Evolutionary conservation across 108 stramenopile species (phyloP), one percentile per base, ranked within the genome.

Genomic region (Pseudonitzschia multiseries): DNA sequence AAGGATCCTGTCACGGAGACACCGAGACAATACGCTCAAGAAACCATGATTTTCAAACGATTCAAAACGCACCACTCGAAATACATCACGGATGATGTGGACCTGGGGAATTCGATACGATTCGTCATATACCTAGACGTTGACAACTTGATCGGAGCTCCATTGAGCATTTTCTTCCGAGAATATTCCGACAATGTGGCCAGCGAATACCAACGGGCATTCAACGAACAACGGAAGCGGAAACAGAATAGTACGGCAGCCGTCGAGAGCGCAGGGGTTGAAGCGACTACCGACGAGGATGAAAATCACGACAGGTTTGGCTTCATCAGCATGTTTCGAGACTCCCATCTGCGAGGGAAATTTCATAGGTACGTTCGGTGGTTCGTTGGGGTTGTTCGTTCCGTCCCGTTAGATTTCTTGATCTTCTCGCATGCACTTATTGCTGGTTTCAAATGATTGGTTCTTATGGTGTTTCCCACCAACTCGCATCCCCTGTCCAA

Each of bases 31-130:
- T 67, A 67, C 0, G 21, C 22, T 15, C 66, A 67, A 50, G 26
- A 22, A 29, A 46, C 43, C 4, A 67, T 67, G 66, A 48, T 67
- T 9, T 67, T 67, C 44, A 67, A 67, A 29, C 42, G 66, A 46
- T 67, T 67, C 66, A 67, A 67, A 21, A 67, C 66, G 0, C 66
- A 67, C 43, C 66, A 67, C 42, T 32, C 66, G 2, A 67, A 67
- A 27, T 67, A 67, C 28, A 46, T 67, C 14, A 22, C 17, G 28
- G 44, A 22, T 18, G 66, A 67, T 24, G 21, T 24, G 26, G 44
- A 44, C 8, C 21, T 50, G 28, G n/a, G 21, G 36, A 22, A 44
- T 44, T 50, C 43, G 4, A 27, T 67, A 22, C 66, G 66, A 50
- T 67, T 22, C 59, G 43, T 71, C 27, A 13, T 71, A 20, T 46